Evolutionary conservation across 148 eudicot genomes (phyloP).

Genomic region (Chenopodium formosanum): DNA sequence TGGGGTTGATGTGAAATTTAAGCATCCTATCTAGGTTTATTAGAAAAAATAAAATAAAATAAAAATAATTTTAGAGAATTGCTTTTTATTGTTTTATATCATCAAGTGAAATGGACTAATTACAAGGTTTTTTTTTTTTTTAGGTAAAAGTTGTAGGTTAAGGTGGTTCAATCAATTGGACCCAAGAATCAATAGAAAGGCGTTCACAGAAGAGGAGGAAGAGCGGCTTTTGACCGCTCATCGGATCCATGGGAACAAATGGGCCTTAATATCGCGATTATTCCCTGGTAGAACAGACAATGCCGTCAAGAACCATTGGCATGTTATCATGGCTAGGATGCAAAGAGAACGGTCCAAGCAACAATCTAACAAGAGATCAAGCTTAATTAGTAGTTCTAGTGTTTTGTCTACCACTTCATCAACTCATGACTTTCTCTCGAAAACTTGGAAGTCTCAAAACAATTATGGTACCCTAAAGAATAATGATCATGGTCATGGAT

Average conservation of each 20-base stretch:
- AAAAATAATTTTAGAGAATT: no score
- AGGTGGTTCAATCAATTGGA: conserved; percentile 95
- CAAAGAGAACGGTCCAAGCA: conserved; percentile 70
- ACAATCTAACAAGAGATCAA: conserved; percentile 16
- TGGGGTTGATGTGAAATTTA: conserved; percentile 9
- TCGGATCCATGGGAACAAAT: conserved; percentile 83
- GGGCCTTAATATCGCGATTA: conserved; percentile 83
- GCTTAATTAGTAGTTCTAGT: conserved; percentile 7
- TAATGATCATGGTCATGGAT: no score
- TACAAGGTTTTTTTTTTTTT: not conserved
- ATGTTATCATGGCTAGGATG: conserved; percentile 85
- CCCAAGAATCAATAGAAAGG: conserved; percentile 83
- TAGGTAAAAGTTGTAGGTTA: conserved; percentile 90
- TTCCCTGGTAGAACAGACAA: conserved; percentile 91
- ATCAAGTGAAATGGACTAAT: not conserved
- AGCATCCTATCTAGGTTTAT: conserved; percentile 14
- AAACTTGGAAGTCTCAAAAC: conserved; percentile 9
- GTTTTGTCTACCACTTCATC: conserved; percentile 18
- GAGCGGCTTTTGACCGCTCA: conserved; percentile 74
- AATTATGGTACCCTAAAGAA: not conserved
- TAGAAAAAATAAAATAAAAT: not conserved
- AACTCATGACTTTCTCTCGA: conserved; percentile 13
- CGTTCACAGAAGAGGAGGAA: conserved; percentile 84
- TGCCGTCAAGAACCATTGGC: conserved; percentile 94
- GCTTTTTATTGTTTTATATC: no score